Evolutionary conservation across 805 yeast genomes (phyloP).

Genomic region (Starmerella powellii): DNA sequence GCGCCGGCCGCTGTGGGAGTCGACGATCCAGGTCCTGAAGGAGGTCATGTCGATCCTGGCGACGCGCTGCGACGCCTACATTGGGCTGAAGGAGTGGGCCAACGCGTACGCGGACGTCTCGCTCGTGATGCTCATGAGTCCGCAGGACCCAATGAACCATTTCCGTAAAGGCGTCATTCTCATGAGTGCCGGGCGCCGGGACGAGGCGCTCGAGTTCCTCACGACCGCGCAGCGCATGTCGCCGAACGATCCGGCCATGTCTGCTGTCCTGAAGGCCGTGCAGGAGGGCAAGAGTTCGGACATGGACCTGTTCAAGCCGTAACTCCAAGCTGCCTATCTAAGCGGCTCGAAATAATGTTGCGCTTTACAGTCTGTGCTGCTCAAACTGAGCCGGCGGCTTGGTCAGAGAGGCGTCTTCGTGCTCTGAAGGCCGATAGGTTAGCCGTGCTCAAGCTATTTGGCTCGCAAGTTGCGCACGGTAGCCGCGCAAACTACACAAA

Average conservation of each 20-base stretch:
- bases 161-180: conserved; percentile 29
- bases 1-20: conserved; percentile 33
- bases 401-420: too few species aligned
- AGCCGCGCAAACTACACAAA: too few species aligned
- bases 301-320: not conserved
- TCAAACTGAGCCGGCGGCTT: too few species aligned
- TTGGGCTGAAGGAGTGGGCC: conserved; percentile 28
- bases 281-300: not conserved
- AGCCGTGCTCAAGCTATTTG: too few species aligned
- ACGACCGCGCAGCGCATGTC: conserved; percentile 21
- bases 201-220: conserved; percentile 24
- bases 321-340: not conserved
- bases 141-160: conserved; percentile 27
- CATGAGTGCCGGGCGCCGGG: conserved; percentile 19
- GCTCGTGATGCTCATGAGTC: conserved; percentile 27
- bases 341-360: not conserved
- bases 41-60: conserved; percentile 28
- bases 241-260: conserved; percentile 20
- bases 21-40: conserved; percentile 27
- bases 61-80: conserved; percentile 32
- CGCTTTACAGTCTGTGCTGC: too few species aligned
- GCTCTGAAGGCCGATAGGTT: too few species aligned
- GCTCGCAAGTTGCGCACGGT: too few species aligned
- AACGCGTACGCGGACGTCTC: conserved; percentile 32
- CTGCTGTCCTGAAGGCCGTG: conserved; percentile 14